Base-by-base conservation (phyloP, 495 filamentous ascomycete genomes). In the Xylaria venustula region DNA sequence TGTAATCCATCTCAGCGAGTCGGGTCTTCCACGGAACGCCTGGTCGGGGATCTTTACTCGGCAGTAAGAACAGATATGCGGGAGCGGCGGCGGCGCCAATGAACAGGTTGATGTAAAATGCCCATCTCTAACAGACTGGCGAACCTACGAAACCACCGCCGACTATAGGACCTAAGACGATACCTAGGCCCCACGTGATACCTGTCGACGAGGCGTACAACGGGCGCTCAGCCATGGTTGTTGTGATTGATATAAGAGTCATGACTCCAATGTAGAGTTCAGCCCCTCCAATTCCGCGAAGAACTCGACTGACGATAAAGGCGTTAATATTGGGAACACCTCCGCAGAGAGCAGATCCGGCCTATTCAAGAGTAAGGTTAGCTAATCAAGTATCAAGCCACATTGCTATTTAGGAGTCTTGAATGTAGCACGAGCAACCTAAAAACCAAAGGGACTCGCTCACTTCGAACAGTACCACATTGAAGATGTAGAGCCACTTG, bases 101-200 rank as follows among this genome's bases (percentile, higher is more conserved):
- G 32, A 73, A 69, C 17, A 89, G 77, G 58, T 88, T 88, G 67
- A 89, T 84, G 69, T 88, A 88, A 64, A 89, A 88, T 3, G 80
- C 64, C 84, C 81, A 84, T 15, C 83, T 68, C 80, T 78, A 84
- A 26, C 23, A 14, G 6, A 69, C 75, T 9, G 77, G 71, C 23
- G 40, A 46, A 36, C 82, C 74, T 20, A 72, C 64, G 54, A 88
- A 86, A 6, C 78, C 79, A 26, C 84, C 85, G 2, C 85, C 85
- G 48, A 88, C 72, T 61, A 87, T 68, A 8, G 85, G 85, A 11
- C 83, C 84, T 0, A 83, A 65, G 0, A 81, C 71, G 1, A 67
- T 78, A 15, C 80, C 81, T 0, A 78, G 17, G 19, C 81, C 83
- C 77, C 77, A 85, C 6, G 58, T 54, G 6, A 72, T 28, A 5